Evolutionary conservation across 768 basidiomycete genomes (phyloP).

Genomic region (Hypsizygus marmoreus): DNA sequence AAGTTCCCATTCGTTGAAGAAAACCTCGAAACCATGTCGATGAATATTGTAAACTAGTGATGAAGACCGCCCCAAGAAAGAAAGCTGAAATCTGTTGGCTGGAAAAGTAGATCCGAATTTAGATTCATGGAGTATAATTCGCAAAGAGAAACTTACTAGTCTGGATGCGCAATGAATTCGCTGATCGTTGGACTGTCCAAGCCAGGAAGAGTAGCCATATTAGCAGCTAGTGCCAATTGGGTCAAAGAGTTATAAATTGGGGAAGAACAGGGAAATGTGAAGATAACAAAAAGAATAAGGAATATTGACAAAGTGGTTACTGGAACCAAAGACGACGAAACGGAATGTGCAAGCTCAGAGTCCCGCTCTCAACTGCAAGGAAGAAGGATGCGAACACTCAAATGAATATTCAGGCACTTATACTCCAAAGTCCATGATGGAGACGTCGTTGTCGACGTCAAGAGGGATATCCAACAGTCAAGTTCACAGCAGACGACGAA

Average conservation of each 20-base stretch:
- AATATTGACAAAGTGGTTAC: neutral
- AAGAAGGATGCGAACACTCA: too few relatives aligned
- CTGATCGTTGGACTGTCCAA: slow-evolving; percentile 3
- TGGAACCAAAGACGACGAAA: neutral
- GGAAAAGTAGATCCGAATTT: neutral
- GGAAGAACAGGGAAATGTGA: too few relatives aligned
- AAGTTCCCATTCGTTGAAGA: slow-evolving; percentile 1
- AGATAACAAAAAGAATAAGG: neutral
- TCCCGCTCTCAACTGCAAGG: slow-evolving; percentile 4
- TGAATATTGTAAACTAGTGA: slow-evolving; percentile 17
- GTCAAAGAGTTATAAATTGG: too few relatives aligned
- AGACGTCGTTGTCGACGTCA: neutral
- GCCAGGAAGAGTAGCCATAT: neutral
- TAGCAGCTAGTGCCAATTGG: too few relatives aligned
- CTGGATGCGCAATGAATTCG: slow-evolving; percentile 15
- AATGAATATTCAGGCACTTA: too few relatives aligned
- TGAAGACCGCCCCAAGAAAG: slow-evolving; percentile 18
- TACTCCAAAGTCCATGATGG: slow-evolving; percentile 9
- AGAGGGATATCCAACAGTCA: slow-evolving; percentile 4
- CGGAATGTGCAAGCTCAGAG: neutral
- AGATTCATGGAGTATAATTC: too few relatives aligned
- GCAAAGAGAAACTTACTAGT: slow-evolving; percentile 9
- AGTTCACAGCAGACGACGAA: neutral
- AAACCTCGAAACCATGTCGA: slow-evolving; percentile 11
- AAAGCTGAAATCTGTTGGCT: slow-evolving; percentile 17